These are phyloP conservation scores for Naganishia sp. DNA, from an alignment of 1,284 basidiomycete genomes.

Conservation along the genomic window DNA sequence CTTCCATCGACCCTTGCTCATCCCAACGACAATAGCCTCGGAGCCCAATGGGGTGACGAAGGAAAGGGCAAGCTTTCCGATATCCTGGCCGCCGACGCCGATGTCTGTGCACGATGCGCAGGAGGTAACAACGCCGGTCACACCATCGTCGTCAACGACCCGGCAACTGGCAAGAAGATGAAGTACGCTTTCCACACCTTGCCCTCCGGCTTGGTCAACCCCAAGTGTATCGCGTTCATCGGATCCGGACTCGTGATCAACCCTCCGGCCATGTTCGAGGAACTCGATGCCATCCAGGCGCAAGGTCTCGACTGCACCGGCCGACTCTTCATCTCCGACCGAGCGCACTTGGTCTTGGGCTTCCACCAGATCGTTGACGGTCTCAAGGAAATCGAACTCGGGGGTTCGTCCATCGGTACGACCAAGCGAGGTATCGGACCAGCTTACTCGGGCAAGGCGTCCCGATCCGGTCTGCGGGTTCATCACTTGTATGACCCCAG, in stretches of 20 bases:
- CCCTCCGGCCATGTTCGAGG: constrained; percentile 90
- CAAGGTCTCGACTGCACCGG: constrained; percentile 90
- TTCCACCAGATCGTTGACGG: constrained; percentile 99
- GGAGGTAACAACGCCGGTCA: constrained; percentile 99
- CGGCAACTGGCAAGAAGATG: constrained; percentile 68
- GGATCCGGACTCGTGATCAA: constrained; percentile 95
- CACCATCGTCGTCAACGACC: constrained; percentile 84
- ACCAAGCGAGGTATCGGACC: constrained; percentile 98
- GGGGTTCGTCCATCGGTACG: constrained; percentile 91
- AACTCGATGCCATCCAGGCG: constrained; percentile 80
- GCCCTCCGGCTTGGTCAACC: constrained; percentile 87
- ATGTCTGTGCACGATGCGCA: constrained; percentile 93
- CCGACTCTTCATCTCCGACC: constrained; percentile 89
- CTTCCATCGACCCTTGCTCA: not conserved
- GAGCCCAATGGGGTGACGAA: constrained; percentile 93
- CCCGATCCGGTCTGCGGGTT: constrained; percentile 89
- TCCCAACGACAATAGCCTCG: constrained; percentile 57
- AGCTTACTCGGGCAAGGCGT: constrained; percentile 96
- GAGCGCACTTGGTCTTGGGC: constrained; percentile 95
- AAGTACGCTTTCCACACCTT: constrained; percentile 95
- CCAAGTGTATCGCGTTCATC: constrained; percentile 80
- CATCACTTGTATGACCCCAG: constrained; percentile 93
- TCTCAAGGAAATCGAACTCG: constrained; percentile 95
- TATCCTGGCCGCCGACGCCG: constrained; percentile 80
- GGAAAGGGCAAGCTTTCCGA: constrained; percentile 96